Base-by-base conservation (phyloP, 768 basidiomycete species). In the Hortiboletus flavorubellus region DNA sequence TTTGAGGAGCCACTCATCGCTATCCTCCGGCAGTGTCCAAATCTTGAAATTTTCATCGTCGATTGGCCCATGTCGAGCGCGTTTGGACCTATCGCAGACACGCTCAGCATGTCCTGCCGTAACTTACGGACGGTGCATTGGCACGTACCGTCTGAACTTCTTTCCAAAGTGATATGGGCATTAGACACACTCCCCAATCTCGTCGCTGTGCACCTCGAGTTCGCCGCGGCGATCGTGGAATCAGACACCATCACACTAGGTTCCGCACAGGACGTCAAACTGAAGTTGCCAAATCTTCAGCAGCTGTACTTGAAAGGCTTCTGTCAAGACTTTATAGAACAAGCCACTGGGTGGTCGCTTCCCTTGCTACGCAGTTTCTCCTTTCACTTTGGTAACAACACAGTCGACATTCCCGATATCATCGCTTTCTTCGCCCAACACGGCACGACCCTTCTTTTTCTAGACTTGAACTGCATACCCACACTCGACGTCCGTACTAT, bases 141-240 rank as follows among this genome's bases (percentile, higher is more conserved):
- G 76, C 80, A 78, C 51, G 72, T 89, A 9, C 80, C 84, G 0
- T 75, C 75, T 0, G 75, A 79, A 18, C 75, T 79, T 0, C 69
- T 87, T 2, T 74, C 84, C 12, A 87, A 86, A 63, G 78, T 88
- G 5, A 89, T 90, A 42, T 87, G 85, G 85, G 83, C 86, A 6
- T 73, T 91, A 2, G 80, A 83, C 51, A 77, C 81, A 1, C 77
- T 91, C 5, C 82, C 82, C 1, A 69, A 70, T 49, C 72, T 91
- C 39, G 72, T 81, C 8, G 78, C 81, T 3, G 76, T 79, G 3
- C 81, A 82, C 59, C 75, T 91, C 54, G 76, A 82, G 30, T 79
- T 88, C 41, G 63, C 62, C 3, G 23, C 43, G 0, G 53, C 68
- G 11, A 39, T 62, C 38, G 55, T 56, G 34, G 75, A 75, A 38